Evolutionary conservation across 2,329 filamentous ascomycete species (phyloP).

Genomic region (Aplosporella prunicola): DNA sequence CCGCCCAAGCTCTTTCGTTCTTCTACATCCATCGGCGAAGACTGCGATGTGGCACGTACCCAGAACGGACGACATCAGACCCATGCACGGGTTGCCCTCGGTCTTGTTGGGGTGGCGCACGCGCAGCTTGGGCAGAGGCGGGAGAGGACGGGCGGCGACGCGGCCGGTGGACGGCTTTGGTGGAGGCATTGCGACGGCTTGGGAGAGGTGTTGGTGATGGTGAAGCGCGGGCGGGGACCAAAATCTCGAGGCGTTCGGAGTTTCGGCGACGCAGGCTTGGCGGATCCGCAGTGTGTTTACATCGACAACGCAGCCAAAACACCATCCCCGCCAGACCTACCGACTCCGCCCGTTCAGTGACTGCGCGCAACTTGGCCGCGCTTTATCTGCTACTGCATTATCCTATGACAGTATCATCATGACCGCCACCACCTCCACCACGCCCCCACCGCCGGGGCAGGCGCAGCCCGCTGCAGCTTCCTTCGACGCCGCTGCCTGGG

Average conservation of each 20-base stretch:
- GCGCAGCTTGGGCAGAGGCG: constrained; percentile 53
- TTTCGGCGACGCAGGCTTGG: constrained; percentile 6
- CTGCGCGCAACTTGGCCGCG: neutral
- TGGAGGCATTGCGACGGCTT: constrained; percentile 11
- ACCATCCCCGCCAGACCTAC: neutral
- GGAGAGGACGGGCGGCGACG: constrained; percentile 40
- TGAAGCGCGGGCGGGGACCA: constrained; percentile 7
- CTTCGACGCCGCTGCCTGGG: constrained; percentile 21
- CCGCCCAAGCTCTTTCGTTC: neutral
- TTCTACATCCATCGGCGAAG: no score
- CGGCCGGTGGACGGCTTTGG: constrained; percentile 21
- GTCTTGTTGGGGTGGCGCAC: constrained; percentile 54
- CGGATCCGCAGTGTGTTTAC: constrained; percentile 5
- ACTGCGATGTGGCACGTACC: constrained; percentile 44
- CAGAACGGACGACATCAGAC: constrained; percentile 57
- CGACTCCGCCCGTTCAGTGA: neutral
- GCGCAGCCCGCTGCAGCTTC: constrained; percentile 20
- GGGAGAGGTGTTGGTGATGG: constrained; percentile 3
- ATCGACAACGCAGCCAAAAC: constrained; percentile 2
- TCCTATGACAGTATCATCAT: neutral
- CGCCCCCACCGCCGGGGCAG: constrained; percentile 6
- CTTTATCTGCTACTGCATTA: neutral
- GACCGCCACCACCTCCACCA: constrained; percentile 20
- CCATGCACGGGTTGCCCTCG: constrained; percentile 54
- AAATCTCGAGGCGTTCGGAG: constrained; percentile 12